These are phyloP conservation scores for Escovopsis weberi DNA, from an alignment of 2,329 filamentous ascomycete species.

Conservation along the genomic window DNA sequence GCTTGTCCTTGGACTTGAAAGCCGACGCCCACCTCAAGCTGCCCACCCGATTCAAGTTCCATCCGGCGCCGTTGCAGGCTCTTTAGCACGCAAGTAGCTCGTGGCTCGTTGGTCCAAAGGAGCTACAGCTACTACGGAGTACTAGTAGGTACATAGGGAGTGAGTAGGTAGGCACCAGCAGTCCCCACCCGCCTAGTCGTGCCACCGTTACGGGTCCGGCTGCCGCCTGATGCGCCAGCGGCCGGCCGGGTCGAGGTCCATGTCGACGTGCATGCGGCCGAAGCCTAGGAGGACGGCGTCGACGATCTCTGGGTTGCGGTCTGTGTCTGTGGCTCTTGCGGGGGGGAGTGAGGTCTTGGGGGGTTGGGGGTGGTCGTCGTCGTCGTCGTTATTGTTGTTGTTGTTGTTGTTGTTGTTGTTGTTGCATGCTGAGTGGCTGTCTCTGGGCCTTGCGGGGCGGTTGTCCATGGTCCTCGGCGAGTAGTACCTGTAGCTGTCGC, in stretches of 20 bases:
- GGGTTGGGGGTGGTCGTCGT: not conserved
- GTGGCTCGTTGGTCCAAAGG: too few species aligned
- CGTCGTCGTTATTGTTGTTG: not conserved
- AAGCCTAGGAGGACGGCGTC: slow-evolving; percentile 23
- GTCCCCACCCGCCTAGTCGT: not conserved
- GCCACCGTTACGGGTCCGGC: not conserved
- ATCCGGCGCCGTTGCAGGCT: too few species aligned
- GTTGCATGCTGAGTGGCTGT: not conserved
- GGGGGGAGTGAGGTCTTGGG: not conserved
- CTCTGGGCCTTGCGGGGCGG: too few species aligned
- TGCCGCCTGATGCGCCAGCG: slow-evolving; percentile 25
- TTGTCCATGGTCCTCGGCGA: slow-evolving; percentile 2
- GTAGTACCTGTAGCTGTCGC: not conserved
- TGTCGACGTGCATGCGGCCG: slow-evolving; percentile 18
- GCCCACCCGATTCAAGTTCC: too few species aligned
- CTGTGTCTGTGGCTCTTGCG: not conserved
- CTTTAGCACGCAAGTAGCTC: too few species aligned
- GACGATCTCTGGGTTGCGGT: not conserved
- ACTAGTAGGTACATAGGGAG: too few species aligned
- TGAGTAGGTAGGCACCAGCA: not conserved
- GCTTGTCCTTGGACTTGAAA: too few species aligned
- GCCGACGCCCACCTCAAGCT: too few species aligned
- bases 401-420: not conserved
- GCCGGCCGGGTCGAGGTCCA: slow-evolving; percentile 23
- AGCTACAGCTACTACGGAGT: too few species aligned